Evolutionary conservation across 352 stramenopile genomes (phyloP).

Genomic region (Pythium dissimile): DNA sequence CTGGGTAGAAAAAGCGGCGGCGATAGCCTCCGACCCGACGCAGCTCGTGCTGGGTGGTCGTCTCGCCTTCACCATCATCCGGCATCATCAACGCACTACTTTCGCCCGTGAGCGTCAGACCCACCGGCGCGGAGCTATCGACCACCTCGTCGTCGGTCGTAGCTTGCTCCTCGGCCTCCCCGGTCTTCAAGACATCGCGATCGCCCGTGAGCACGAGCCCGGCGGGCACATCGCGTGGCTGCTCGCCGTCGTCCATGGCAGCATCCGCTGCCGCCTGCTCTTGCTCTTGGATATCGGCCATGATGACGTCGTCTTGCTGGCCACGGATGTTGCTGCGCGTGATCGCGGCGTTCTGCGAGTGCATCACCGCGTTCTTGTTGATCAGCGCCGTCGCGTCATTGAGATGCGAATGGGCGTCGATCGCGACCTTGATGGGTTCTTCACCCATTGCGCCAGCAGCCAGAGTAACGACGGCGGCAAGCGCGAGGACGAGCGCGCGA

Average conservation of each 20-base stretch:
- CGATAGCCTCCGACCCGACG: slow-evolving; percentile 13
- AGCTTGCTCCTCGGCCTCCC: background rate
- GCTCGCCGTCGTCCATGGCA: background rate
- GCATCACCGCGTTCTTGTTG: slow-evolving; percentile 16
- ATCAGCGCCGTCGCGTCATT: slow-evolving; percentile 11
- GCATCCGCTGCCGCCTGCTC: background rate
- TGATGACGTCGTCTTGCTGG: slow-evolving; percentile 7
- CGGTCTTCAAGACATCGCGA: background rate
- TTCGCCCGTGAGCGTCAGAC: slow-evolving; percentile 15
- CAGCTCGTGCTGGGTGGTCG: background rate
- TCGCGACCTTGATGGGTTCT: background rate
- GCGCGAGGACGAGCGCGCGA: slow-evolving; percentile 6
- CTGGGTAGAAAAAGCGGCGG: slow-evolving; percentile 30
- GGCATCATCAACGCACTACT: slow-evolving; percentile 2
- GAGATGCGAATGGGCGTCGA: background rate
- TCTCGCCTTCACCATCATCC: too few species aligned
- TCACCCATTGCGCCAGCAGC: background rate
- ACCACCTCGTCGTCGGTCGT: background rate
- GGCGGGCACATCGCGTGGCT: background rate
- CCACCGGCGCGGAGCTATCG: background rate
- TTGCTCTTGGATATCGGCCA: background rate
- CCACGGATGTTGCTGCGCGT: slow-evolving; percentile 16
- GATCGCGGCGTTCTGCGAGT: slow-evolving; percentile 12
- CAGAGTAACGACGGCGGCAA: slow-evolving; percentile 7
- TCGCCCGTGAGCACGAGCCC: slow-evolving; percentile 4